Base-by-base conservation (phyloP, 2,329 filamentous ascomycete species). In the Xylaria sp. region DNA sequence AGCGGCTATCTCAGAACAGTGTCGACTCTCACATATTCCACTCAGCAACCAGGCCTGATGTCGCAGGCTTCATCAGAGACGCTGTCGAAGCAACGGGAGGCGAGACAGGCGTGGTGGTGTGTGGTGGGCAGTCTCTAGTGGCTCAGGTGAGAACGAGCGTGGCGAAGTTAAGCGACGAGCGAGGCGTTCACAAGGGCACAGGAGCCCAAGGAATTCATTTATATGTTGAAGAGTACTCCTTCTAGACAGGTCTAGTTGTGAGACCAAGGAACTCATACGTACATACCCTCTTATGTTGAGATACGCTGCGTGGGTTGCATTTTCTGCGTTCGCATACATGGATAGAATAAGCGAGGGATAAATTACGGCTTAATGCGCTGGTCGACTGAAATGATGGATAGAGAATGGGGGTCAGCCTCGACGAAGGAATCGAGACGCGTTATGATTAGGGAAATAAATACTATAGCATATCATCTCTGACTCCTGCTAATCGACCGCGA, bases 141-240 rank as follows among this genome's bases (percentile, higher is more conserved):
- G 81, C 85, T 2, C 79, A 79, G 54, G 84, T 86, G 14, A 81
- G 88, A 65, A 89, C 88, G 71, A 84, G 81, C 65, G 86, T 90
- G 2, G 84, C 85, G 1, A 79, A 78, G 34, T 69, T 90, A 68
- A 88, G 86, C 61, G 87, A 90, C 72, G 88, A 90, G 78, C 79
- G 88, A 48, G 88, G 85, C 0, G 88, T 90, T 24, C 88, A 90
- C 74, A 90, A 90, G 76, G 88, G 88, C 4, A 89, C 87, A 0
- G 88, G 86, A 0, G 88, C 88, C 0, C 88, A 90, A 74, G 88
- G 88, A 0, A 89, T 90, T 48, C 84, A 85, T 74, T 73, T 90
- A 64, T 84, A 88, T 75, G 86, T 86, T 0, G 88, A 90, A 70
- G 87, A 90, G 75, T 90, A 89, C 76, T 82, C 82, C 27, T 87